phyloP scores from a whole-genome alignment of 23 red algal species.

The Gracilaria caudata region DNA sequence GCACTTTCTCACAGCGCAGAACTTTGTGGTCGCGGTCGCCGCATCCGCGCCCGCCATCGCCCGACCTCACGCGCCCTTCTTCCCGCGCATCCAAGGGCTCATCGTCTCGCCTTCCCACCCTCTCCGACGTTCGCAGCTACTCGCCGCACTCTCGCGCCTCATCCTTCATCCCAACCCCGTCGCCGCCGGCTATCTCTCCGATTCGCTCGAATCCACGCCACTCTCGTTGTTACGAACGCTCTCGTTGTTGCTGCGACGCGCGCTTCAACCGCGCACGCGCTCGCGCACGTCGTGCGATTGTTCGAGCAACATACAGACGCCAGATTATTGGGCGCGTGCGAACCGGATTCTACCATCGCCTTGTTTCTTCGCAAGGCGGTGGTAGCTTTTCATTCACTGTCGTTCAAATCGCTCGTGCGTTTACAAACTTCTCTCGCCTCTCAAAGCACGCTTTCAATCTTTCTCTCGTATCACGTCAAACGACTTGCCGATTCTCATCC shows the following conservation, averaged over 20 bases:
- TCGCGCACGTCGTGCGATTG: background rate
- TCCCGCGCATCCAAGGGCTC: conserved; percentile 15
- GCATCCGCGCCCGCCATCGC: conserved; percentile 2
- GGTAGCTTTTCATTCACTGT: conserved; percentile 61
- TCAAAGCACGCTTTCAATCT: background rate
- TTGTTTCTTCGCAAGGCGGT: conserved; percentile 42
- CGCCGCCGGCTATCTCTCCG: background rate
- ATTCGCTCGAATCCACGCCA: background rate
- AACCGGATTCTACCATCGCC: conserved; percentile 20
- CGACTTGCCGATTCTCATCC: background rate
- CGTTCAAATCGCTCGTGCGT: conserved; percentile 37
- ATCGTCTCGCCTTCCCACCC: conserved; percentile 26
- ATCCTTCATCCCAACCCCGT: background rate
- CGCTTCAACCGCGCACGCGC: conserved; percentile 10
- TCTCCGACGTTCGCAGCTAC: background rate
- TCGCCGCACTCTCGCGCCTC: background rate
- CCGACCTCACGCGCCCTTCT: background rate
- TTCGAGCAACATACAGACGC: conserved; percentile 10
- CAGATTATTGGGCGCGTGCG: background rate
- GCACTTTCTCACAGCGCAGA: conserved; percentile 20
- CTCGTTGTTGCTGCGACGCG: background rate
- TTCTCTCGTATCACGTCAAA: background rate
- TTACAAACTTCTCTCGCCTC: background rate
- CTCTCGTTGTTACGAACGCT: background rate
- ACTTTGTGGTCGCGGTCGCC: conserved; percentile 11